Base-by-base conservation (phyloP, 768 basidiomycete species). In the Lactarius hatsudake region DNA sequence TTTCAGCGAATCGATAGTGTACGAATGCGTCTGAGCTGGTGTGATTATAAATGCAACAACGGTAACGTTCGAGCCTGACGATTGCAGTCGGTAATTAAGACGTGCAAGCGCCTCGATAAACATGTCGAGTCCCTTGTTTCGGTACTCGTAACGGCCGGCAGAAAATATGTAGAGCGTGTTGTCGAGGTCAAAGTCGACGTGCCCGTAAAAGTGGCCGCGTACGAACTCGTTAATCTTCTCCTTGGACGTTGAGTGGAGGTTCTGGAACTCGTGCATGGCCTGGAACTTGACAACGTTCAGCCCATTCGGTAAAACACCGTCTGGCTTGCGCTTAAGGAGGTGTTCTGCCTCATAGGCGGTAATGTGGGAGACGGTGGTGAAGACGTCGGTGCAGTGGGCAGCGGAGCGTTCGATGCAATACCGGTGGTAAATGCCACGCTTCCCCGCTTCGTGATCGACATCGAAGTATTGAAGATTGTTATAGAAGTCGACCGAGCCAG, bases 111-210 rank as follows among this genome's bases (percentile, higher is more conserved):
- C 84, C 79, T 99, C 97, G 72, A 99, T 96, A 76, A 98, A 99
- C 96, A 99, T 97, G 76, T 99, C 97, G 36, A 98, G 95, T 64
- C 97, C 97, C 81, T 99, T 99, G 82, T 99, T 99, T 51, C 97
- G 85, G 78, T 97, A 99, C 77, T 99, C 97, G 78, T 99, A 99
- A 54, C 97, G 87, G 51, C 97, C 97, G n/a, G 97, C 97, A 18
- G 94, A 98, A 79, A 99, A 99, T 86, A 98, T 88, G 75, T 94
- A 94, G 61, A 94, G 81, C 7, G 93, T 94, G 71, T 94, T 91
- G 23, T 96, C 93, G 51, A 98, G 84, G 78, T 98, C 94, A 74
- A 98, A 98, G 75, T 98, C 92, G 77, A 93, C 94, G 74, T 96
- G 90, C 3, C 96, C 96, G 75, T 98, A 99, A 79, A 99, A 99